Evolutionary conservation across 345 rosid species (phyloP).

Genomic region (Erodium maritimum): DNA sequence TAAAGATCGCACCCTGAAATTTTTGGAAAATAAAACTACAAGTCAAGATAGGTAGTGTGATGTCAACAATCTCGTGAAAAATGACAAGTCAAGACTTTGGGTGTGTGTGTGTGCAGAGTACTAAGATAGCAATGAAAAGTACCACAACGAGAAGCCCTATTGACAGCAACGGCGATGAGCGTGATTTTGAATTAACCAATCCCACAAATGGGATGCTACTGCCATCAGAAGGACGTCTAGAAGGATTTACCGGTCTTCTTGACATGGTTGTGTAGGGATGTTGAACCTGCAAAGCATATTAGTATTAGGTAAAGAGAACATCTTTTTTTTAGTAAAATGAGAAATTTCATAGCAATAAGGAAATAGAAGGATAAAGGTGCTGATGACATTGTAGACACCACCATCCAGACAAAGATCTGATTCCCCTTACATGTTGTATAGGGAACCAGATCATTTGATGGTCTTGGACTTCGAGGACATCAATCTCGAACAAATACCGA

Average conservation of each 20-base stretch:
- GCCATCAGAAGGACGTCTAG: slow-evolving; percentile 30
- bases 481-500: too few relatives aligned
- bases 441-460: too few relatives aligned
- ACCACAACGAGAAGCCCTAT: slow-evolving; percentile 33
- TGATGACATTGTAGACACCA: too few relatives aligned
- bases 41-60: too few relatives aligned
- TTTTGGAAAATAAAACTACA: not conserved
- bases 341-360: too few relatives aligned
- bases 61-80: not conserved
- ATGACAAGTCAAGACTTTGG: not conserved
- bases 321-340: not conserved
- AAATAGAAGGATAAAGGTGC: too few relatives aligned
- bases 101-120: not conserved
- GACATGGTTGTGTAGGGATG: slow-evolving; percentile 23
- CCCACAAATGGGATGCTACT: slow-evolving; percentile 33
- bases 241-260: slow-evolving; percentile 41
- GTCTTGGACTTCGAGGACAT: too few relatives aligned
- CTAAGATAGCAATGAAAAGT: slow-evolving; percentile 1
- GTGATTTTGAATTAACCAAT: slow-evolving; percentile 32
- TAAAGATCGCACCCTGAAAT: slow-evolving; percentile 45
- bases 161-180: slow-evolving; percentile 34
- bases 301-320: not conserved
- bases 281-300: slow-evolving; percentile 8
- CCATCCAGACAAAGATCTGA: too few relatives aligned
- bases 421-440: too few relatives aligned